Base-by-base conservation (phyloP, 768 basidiomycete species). In the Agrocybe pediades region DNA sequence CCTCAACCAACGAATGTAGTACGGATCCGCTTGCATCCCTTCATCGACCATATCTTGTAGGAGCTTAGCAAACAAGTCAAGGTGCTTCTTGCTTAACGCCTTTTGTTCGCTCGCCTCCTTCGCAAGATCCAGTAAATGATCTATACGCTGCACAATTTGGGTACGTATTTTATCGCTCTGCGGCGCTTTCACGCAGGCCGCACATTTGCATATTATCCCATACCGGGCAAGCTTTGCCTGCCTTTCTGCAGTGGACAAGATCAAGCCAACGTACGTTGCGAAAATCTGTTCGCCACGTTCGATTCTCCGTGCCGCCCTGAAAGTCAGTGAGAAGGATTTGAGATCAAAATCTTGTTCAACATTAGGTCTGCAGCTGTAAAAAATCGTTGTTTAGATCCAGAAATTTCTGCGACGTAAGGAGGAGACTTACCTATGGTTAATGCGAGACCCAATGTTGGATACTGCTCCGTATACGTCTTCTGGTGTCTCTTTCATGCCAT, bases 231-330 rank as follows among this genome's bases (percentile, higher is more conserved):
- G 69, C n/a, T 55, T 51, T 13, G 55, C 50, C 25, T 66, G 59
- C 2, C 71, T 66, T 20, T 58, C 57, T 2, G 66, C 60, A 2
- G 57, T 51, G 9, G 59, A 25, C 21, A 55, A 52, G 5, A 62
- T 47, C 6, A 64, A 36, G 9, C 42, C 33, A 46, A 63, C 63
- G 47, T 75, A 75, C 6, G 61, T 49, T 9, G 66, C 54, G 17
- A 66, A 65, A n/a, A 73, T 62, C 51, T 74, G 67, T 29, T 71
- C 69, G 2, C 69, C 68, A 3, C 53, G 53, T 19, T 62, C 64
- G 54, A 75, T 69, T 39, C 65, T 49, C 0, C 64, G 58, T 8
- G 49, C 33, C 1, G 72, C 72, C 8, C 52, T 49, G 27, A 71
- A 57, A 27, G 62, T 60, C 26, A 69, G 58, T 5, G 68, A 60